phyloP scores from a whole-genome alignment of 192 early-diverging fungal genomes.

The Jimgerdemannia flammicorona region DNA sequence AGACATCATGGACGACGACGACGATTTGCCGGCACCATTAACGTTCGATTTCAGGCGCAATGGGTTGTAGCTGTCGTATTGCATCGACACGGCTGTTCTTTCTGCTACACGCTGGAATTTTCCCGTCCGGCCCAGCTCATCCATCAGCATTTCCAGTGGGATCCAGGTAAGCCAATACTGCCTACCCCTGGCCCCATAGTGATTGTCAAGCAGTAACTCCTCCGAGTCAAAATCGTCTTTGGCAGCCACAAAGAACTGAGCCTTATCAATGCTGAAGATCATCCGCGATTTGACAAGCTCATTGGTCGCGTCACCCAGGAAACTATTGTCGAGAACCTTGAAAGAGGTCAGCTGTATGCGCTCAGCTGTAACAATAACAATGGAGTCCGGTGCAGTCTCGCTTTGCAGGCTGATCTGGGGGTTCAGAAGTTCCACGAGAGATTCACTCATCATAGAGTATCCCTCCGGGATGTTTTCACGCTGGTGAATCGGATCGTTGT shows the following conservation, averaged over 20 bases:
- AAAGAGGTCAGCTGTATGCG: constrained; percentile 55
- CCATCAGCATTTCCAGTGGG: constrained; percentile 62
- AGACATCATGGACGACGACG: neutral
- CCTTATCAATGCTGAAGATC: constrained; percentile 59
- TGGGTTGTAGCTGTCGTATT: constrained; percentile 67
- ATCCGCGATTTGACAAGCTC: constrained; percentile 61
- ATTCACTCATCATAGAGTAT: constrained; percentile 51
- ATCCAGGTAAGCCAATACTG: constrained; percentile 67
- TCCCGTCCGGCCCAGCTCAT: constrained; percentile 35
- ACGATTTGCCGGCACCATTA: constrained; percentile 18
- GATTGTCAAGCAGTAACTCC: constrained; percentile 34
- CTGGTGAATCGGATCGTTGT: constrained; percentile 35
- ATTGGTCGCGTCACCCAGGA: constrained; percentile 34
- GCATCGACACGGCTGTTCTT: constrained; percentile 45
- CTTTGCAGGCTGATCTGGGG: constrained; percentile 72
- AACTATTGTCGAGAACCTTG: constrained; percentile 46
- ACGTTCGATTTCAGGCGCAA: constrained; percentile 51
- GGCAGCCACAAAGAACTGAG: constrained; percentile 58
- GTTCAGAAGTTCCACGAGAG: constrained; percentile 62
- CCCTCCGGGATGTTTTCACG: constrained; percentile 49
- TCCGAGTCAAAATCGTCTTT: constrained; percentile 43
- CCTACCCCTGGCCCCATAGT: constrained; percentile 38
- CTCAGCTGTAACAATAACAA: constrained; percentile 55
- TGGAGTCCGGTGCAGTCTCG: constrained; percentile 37
- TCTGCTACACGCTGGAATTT: constrained; percentile 60